Evolutionary conservation across 495 filamentous ascomycete species (phyloP).

Genomic region (Darksidea phi): DNA sequence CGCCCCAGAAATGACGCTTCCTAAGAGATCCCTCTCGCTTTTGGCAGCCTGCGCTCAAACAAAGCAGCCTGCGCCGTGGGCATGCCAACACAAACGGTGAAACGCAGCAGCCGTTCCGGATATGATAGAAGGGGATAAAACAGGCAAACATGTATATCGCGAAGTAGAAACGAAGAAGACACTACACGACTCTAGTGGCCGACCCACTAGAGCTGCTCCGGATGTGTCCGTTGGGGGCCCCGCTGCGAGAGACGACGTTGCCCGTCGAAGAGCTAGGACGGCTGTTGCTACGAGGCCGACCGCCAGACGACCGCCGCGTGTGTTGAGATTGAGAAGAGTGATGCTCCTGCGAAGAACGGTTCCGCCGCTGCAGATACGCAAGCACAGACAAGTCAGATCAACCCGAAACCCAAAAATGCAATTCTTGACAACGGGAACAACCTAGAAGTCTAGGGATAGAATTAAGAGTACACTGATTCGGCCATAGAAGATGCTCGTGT

Average conservation of each 20-base stretch:
- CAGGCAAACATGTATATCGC: constrained; percentile 1
- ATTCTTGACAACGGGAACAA: constrained; percentile 20
- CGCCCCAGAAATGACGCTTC: neutral
- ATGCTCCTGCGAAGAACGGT: constrained; percentile 33
- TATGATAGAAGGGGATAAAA: constrained; percentile 2
- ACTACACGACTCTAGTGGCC: constrained; percentile 13
- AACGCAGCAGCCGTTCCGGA: neutral
- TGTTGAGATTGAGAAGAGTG: neutral
- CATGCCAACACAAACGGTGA: neutral
- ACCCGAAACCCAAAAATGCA: constrained; percentile 28
- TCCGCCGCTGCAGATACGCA: constrained; percentile 33
- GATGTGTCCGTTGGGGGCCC: constrained; percentile 22
- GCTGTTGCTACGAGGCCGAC: constrained; percentile 36
- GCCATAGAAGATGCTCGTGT: constrained; percentile 29
- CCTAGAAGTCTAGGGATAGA: constrained; percentile 34
- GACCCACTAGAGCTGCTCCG: constrained; percentile 22
- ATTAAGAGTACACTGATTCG: constrained; percentile 38
- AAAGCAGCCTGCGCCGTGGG: neutral
- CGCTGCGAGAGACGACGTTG: constrained; percentile 16
- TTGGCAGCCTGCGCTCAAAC: neutral
- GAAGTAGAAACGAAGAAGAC: neutral
- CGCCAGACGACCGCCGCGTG: constrained; percentile 17
- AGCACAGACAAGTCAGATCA: constrained; percentile 38
- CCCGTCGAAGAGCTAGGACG: constrained; percentile 31
- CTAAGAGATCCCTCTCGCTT: constrained; percentile 6